Evolutionary conservation across 2,329 filamentous ascomycete genomes (phyloP).

Genomic region (Aureobasidium subglaciale): DNA sequence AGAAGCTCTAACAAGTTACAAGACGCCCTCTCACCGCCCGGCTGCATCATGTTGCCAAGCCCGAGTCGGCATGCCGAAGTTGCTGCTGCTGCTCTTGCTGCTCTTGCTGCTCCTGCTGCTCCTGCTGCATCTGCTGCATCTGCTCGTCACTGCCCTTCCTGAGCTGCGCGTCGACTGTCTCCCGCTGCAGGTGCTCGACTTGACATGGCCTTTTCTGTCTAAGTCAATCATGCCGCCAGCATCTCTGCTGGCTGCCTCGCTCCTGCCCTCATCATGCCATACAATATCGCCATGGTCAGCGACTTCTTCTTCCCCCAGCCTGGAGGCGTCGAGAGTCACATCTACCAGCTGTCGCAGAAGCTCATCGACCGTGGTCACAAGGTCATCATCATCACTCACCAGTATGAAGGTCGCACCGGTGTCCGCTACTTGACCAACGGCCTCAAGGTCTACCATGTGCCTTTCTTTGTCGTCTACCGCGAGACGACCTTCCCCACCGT

Average conservation of each 20-base stretch:
- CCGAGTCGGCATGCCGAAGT: constrained; percentile 13
- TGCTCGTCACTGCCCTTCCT: background rate
- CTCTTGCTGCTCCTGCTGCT: background rate
- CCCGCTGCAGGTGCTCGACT: no score
- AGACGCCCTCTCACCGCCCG: background rate
- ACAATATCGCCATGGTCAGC: constrained; percentile 86
- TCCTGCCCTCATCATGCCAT: constrained; percentile 45
- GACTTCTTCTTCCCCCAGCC: constrained; percentile 99
- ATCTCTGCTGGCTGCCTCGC: background rate
- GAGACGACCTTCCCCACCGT: constrained; percentile 91
- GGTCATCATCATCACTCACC: constrained; percentile 94
- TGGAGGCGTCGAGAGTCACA: constrained; percentile 91
- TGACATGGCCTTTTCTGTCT: no score
- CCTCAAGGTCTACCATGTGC: constrained; percentile 95
- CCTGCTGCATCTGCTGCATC: no score
- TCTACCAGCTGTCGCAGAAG: constrained; percentile 95
- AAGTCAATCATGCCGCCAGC: background rate
- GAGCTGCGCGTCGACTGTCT: no score
- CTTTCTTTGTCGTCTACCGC: constrained; percentile 92
- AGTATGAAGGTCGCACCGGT: constrained; percentile 83
- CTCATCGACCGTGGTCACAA: constrained; percentile 96
- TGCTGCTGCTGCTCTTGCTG: no score
- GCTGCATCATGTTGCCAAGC: background rate
- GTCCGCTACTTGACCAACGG: constrained; percentile 95
- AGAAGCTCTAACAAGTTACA: background rate